Percentiles rank a stretch among this genome's conserved stretches.
phyloP scores from a whole-genome alignment of 768 basidiomycete genomes.

The Podaxis sp. region DNA sequence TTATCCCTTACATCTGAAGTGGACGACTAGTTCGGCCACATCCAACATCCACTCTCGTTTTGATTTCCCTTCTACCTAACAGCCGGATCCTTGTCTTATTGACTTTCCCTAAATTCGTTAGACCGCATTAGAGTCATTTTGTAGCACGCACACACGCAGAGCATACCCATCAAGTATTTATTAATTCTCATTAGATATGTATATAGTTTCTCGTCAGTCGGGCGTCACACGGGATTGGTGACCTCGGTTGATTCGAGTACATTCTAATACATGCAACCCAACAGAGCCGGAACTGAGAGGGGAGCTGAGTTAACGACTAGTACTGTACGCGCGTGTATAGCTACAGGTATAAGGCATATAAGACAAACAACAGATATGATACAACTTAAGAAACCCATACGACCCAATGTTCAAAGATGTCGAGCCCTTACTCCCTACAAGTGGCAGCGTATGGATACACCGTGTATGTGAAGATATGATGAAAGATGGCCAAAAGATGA shows the following conservation, averaged over 20 bases:
- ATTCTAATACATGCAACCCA: background rate
- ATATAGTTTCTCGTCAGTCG: background rate
- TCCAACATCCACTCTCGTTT: background rate
- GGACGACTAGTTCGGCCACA: slow-evolving; percentile 45
- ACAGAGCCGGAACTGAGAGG: too few species aligned
- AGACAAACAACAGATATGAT: background rate
- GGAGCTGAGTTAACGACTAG: too few species aligned
- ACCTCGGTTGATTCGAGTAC: background rate
- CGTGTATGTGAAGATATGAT: too few species aligned
- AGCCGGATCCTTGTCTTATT: background rate
- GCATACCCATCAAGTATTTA: background rate
- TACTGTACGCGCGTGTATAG: background rate
- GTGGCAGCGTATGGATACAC: too few species aligned
- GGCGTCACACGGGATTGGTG: background rate
- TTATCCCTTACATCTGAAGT: slow-evolving; percentile 58
- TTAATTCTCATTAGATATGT: background rate
- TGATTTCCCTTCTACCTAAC: too few species aligned
- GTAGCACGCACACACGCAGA: background rate
- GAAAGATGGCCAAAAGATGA: too few species aligned
- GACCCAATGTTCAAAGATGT: background rate
- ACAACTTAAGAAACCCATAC: background rate
- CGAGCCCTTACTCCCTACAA: background rate
- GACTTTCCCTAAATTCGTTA: background rate
- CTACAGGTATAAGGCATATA: background rate
- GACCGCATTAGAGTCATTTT: background rate